Percentiles rank a stretch among this genome's conserved stretches.
phyloP scores from a whole-genome alignment of 2,329 filamentous ascomycete species.

The Aspergillus candidus region DNA sequence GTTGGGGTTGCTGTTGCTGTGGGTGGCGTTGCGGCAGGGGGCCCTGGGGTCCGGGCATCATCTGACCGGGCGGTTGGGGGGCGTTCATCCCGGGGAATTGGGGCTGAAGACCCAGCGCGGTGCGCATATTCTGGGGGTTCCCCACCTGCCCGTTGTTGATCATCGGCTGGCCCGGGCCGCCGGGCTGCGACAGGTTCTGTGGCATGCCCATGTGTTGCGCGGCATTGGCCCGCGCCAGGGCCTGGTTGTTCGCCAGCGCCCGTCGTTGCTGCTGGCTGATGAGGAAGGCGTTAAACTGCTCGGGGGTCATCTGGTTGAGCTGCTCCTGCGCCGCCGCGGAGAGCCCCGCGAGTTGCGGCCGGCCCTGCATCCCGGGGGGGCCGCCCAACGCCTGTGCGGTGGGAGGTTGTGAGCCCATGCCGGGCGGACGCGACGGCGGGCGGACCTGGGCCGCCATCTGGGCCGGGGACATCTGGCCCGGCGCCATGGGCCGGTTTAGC shows the following conservation, averaged over 20 bases:
- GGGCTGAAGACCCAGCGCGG: slow-evolving; percentile 30
- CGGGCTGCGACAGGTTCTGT: slow-evolving; percentile 25
- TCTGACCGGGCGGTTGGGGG: slow-evolving; percentile 25
- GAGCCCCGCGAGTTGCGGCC: slow-evolving; percentile 28
- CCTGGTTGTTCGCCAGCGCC: slow-evolving; percentile 25
- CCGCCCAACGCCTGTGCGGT: slow-evolving; percentile 20
- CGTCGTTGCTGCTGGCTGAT: slow-evolving; percentile 32
- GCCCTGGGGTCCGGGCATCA: slow-evolving; percentile 27
- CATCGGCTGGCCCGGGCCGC: slow-evolving; percentile 27
- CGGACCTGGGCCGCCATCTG: slow-evolving; percentile 29
- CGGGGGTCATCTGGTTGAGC: slow-evolving; percentile 29
- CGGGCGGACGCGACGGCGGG: slow-evolving; percentile 29
- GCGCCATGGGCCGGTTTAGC: slow-evolving; percentile 39
- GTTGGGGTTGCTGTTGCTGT: slow-evolving; percentile 3
- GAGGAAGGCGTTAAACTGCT: slow-evolving; percentile 30
- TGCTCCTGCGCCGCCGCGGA: slow-evolving; percentile 32
- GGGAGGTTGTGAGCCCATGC: slow-evolving; percentile 27
- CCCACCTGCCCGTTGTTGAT: slow-evolving; percentile 26
- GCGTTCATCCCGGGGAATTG: slow-evolving; percentile 27
- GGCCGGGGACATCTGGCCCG: slow-evolving; percentile 34
- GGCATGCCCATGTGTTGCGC: slow-evolving; percentile 28
- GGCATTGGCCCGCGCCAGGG: slow-evolving; percentile 26
- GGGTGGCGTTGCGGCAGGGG: slow-evolving; percentile 27
- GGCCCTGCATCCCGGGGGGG: slow-evolving; percentile 28
- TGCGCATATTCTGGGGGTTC: slow-evolving; percentile 30